Evolutionary conservation across 2,329 filamentous ascomycete species (phyloP).

Genomic region (Raffaelea arxii): DNA sequence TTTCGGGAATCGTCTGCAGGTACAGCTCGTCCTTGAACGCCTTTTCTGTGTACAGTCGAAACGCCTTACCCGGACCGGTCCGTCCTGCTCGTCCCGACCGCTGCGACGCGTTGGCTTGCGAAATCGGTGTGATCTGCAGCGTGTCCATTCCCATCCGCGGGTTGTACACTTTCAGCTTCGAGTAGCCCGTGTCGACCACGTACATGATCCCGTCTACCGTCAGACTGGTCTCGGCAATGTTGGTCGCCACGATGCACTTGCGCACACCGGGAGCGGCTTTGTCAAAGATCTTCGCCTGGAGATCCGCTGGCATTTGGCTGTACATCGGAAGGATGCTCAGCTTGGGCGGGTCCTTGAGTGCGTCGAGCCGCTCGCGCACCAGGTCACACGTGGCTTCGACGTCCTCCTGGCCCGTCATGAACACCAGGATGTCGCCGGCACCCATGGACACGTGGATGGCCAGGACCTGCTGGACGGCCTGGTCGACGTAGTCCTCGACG

Average conservation of each 20-base stretch:
- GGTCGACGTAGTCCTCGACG: conserved; percentile 96
- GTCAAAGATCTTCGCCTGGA: conserved; percentile 97
- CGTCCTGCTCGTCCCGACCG: conserved; percentile 87
- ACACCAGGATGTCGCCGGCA: conserved; percentile 86
- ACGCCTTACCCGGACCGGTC: conserved; percentile 92
- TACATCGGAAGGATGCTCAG: conserved; percentile 94
- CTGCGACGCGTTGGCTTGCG: conserved; percentile 90
- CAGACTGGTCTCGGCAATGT: conserved; percentile 95
- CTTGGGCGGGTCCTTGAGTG: conserved; percentile 89
- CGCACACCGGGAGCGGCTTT: conserved; percentile 79
- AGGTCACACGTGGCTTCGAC: conserved; percentile 96
- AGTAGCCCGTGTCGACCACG: conserved; percentile 91
- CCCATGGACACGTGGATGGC: conserved; percentile 95
- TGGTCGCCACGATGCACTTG: conserved; percentile 96
- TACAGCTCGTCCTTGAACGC: conserved; percentile 96
- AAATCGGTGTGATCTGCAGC: conserved; percentile 93
- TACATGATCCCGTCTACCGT: conserved; percentile 99
- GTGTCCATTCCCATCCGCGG: conserved; percentile 99
- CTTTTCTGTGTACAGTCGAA: conserved; percentile 85
- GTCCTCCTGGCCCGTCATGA: conserved; percentile 99
- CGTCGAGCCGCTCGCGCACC: conserved; percentile 74
- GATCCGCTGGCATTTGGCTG: conserved; percentile 97
- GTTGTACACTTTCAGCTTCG: conserved; percentile 97
- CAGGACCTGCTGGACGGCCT: conserved; percentile 89
- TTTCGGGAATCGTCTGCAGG: conserved; percentile 93